Conservation (phyloP, 2,329 filamentous ascomycete genomes). For the Hymenoscyphus repandus region DNA sequence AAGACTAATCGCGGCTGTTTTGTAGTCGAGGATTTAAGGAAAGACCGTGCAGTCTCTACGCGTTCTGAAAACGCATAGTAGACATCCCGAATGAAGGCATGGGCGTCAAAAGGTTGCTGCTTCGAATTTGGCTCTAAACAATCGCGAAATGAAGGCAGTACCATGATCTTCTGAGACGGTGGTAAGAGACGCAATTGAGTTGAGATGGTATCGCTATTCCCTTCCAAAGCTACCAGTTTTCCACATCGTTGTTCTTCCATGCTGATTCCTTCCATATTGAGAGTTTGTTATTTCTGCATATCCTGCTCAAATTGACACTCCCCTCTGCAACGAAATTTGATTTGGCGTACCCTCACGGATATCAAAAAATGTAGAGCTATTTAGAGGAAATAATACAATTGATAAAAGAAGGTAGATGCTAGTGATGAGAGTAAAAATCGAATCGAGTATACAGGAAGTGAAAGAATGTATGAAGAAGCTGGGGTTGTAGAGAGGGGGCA, state of each 20-base stretch:
- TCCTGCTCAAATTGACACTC: not conserved
- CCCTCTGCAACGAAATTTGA: not conserved
- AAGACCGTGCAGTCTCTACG: constrained; percentile 43
- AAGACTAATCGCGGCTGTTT: constrained; percentile 52
- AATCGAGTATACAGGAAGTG: not conserved
- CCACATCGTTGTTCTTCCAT: constrained; percentile 29
- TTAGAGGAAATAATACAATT: no score
- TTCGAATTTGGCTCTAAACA: constrained; percentile 24
- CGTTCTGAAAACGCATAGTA: constrained; percentile 46
- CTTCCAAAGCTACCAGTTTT: constrained; percentile 56
- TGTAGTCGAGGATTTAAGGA: constrained; percentile 43
- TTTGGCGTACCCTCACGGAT: not conserved
- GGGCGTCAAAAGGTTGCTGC: constrained; percentile 34
- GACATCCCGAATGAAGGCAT: constrained; percentile 41
- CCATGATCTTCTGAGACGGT: constrained; percentile 50
- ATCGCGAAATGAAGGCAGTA: constrained; percentile 40
- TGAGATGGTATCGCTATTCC: constrained; percentile 47
- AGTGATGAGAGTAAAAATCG: not conserved
- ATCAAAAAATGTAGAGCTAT: no score
- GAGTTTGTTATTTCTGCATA: not conserved
- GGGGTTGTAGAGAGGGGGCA: not conserved
- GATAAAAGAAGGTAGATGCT: no score
- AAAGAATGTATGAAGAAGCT: not conserved
- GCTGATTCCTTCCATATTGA: constrained; percentile 4
- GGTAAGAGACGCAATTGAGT: constrained; percentile 58